Base-by-base conservation (phyloP, 441 rosid genomes). In the Geranium incanum region DNA sequence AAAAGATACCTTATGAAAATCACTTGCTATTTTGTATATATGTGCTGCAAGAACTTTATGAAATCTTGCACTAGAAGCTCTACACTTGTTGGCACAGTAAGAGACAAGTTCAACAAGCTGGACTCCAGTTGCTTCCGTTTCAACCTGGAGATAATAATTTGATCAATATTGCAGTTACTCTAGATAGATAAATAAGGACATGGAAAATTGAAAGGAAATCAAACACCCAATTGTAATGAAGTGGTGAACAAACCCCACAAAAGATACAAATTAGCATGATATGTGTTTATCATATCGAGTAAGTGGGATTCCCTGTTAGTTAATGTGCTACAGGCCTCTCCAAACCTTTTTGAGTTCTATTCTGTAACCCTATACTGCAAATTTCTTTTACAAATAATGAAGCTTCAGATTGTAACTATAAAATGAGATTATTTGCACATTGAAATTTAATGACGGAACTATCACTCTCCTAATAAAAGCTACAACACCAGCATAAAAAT, bases 31-130 rank as follows among this genome's bases (percentile, higher is more conserved):
- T 73, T 70, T 75, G 68, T 81, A 83, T 45, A 95, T 74, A 52
- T 75, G 80, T 71, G 75, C 80, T 71, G 96, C 89, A 80, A 89
- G 70, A 66, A 80, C 76, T 78, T 74, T 74, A 77, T 80, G 76
- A 77, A 83, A 75, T 70, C 13, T 37, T 75, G 77, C 45, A 69
- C 84, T 74, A 28, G 82, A 80, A 66, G 80, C 68, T 64, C 78
- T 89, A 83, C 89, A 84, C 80, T 86, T 84, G 76, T 78, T 77
- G 73, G 93, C 91, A 82, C 92, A 86, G 77, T 88, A 92, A 75
- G 90, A 82, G 62, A 87, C 84, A 43, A 91, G 84, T 74, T 87
- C 93, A 72, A 85, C 68, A 78, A 91, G 85, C 74, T 84, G 89
- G 70, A 72, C 60, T 71, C 70, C 78, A 76, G 75, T 71, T 65